These are phyloP conservation scores for Penicillium flavigenum DNA, from an alignment of 495 filamentous ascomycete species.

Conservation along the genomic window DNA sequence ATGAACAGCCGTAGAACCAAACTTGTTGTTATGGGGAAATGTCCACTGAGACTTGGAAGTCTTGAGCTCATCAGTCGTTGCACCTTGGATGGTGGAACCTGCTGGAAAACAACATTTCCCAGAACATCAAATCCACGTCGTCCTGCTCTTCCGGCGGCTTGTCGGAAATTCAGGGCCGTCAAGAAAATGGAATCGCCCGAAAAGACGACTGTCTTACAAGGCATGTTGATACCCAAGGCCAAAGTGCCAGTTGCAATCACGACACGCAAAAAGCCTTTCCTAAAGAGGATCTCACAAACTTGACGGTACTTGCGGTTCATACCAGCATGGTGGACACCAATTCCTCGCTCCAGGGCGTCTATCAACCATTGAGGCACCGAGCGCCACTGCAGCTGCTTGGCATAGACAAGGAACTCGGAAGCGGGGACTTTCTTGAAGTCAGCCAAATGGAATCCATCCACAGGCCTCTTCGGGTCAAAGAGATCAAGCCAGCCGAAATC, in stretches of 20 bases:
- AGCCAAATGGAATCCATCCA: constrained; percentile 64
- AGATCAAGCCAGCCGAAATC: constrained; percentile 55
- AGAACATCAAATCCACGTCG: constrained; percentile 78
- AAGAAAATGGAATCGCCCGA: constrained; percentile 68
- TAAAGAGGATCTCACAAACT: constrained; percentile 57
- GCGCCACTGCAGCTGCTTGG: constrained; percentile 46
- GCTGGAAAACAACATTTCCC: constrained; percentile 77
- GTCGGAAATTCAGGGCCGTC: constrained; percentile 72
- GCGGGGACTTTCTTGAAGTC: constrained; percentile 52
- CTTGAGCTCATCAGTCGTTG: constrained; percentile 66
- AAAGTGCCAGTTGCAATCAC: constrained; percentile 76
- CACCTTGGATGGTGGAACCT: constrained; percentile 52
- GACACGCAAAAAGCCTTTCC: constrained; percentile 69
- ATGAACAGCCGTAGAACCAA: constrained; percentile 67
- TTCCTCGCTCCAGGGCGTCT: constrained; percentile 58
- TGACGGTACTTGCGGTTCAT: constrained; percentile 77
- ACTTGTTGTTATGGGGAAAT: constrained; percentile 75
- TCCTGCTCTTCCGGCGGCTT: constrained; percentile 73
- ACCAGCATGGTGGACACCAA: constrained; percentile 76
- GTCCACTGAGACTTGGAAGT: constrained; percentile 70
- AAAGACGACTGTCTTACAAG: constrained; percentile 79
- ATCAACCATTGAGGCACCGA: constrained; percentile 42
- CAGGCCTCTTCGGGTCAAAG: constrained; percentile 64
- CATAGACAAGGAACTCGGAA: constrained; percentile 53
- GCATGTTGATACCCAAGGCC: constrained; percentile 81